These are phyloP conservation scores for Saccharomycopsis guyanensis DNA, from an alignment of 805 yeast species.

Conservation along the genomic window DNA sequence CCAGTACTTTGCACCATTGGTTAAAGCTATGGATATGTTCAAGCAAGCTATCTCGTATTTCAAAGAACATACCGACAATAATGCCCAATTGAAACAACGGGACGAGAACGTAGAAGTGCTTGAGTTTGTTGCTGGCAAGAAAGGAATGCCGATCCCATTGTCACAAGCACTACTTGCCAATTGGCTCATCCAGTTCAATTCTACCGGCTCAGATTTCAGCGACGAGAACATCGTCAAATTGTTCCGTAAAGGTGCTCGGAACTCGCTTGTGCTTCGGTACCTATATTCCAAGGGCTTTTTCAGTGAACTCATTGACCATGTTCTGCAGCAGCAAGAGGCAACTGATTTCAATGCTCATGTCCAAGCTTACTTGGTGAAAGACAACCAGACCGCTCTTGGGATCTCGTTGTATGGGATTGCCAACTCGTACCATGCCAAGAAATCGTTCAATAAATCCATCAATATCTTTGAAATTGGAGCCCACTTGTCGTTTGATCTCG, in stretches of 20 bases:
- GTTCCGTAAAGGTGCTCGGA: conserved; percentile 17
- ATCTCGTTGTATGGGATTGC: conserved; percentile 19
- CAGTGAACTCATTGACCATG: conserved; percentile 4
- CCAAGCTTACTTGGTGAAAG: conserved; percentile 12
- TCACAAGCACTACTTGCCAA: conserved; percentile 18
- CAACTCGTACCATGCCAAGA: conserved; percentile 12
- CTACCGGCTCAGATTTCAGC: background rate
- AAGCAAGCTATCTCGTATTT: conserved; percentile 15
- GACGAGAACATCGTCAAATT: conserved; percentile 9
- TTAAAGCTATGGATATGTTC: conserved; percentile 11
- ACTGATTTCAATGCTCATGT: conserved; percentile 13
- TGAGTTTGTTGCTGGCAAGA: conserved; percentile 12
- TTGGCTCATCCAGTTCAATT: conserved; percentile 19
- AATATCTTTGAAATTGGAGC: conserved; percentile 19
- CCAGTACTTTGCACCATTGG: conserved; percentile 11
- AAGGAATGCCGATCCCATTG: conserved; percentile 20
- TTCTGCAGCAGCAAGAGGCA: conserved; percentile 3
- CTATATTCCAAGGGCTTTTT: conserved; percentile 9
- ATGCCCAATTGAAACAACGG: conserved; percentile 1
- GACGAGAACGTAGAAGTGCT: conserved; percentile 3
- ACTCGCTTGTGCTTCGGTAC: conserved; percentile 5
- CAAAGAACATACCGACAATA: conserved; percentile 16
- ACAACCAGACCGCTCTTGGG: conserved; percentile 19
- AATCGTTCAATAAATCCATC: conserved; percentile 14
- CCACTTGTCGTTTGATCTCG: conserved; percentile 17